Base-by-base conservation (phyloP, 768 basidiomycete genomes). In the Naematelia encephala region DNA sequence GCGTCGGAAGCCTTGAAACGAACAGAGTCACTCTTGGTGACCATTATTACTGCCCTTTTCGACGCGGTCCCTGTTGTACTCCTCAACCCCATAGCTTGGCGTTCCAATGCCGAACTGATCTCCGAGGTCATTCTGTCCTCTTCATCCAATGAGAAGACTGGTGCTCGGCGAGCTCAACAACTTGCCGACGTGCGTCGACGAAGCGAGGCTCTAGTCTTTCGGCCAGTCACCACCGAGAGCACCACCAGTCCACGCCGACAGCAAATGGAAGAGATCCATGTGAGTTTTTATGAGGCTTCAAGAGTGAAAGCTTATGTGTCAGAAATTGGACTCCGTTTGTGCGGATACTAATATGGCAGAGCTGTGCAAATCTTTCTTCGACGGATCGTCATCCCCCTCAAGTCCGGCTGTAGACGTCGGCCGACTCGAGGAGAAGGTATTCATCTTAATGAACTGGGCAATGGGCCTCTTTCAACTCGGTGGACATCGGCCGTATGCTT, bases 291-390 rank as follows among this genome's bases (percentile, higher is more conserved):
- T 34, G 5, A 1, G n/a, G 13, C 57, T 1, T 42, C 19, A 5
- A 26, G 52, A 45, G 29, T 12, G 14, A 55, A 14, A 25, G 14
- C 22, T 42, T 28, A 43, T 22, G 44, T 3, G 12, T 3, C 54
- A 73, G 66, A 71, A 69, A 66, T 64, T 74, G 45, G 69, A 74
- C 51, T 67, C 66, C 11, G 64, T 74, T n/a, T 63, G 55, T 21
- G 67, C 61, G 54, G 68, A 68, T 22, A 71, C 67, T 29, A 60
- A 67, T 49, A 74, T 74, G 69, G 11, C 54, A 23, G 60, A 67
- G 3, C 64, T 74, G 25, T 62, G 61, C n/a, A 56, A 57, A 44
- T 64, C 67, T 4, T 74, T 61, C 60, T 74, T 74, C 48, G 67
- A 71, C 53, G 68, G 68, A 4, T 2, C 48, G 5, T 58, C 72